A percentile compares a stretch with the other conserved stretches of the same genome.
phyloP scores from a whole-genome alignment of 306 rosid genomes.

The Vicia sativa region DNA sequence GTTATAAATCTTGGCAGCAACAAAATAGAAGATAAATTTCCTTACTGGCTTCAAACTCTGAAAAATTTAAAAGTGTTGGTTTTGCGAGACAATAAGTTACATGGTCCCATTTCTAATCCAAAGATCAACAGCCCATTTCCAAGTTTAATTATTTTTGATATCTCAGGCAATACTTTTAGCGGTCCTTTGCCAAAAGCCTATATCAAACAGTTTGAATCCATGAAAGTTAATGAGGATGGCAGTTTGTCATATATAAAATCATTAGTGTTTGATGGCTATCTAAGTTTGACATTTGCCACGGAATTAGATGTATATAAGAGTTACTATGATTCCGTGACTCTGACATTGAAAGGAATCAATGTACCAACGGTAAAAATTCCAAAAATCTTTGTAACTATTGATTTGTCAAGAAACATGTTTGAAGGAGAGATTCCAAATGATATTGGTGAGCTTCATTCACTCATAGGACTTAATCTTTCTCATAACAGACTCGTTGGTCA shows the following conservation, averaged over 20 bases:
- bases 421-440: conserved; percentile 44
- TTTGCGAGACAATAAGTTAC: conserved; percentile 42
- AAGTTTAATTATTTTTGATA: conserved; percentile 35
- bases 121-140: not conserved
- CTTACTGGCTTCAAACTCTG: conserved; percentile 41
- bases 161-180: conserved; percentile 36
- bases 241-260: too few relatives aligned
- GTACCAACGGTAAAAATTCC: not conserved
- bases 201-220: conserved; percentile 29
- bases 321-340: not conserved
- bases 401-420: conserved; percentile 42
- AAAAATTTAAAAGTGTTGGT: conserved; percentile 30
- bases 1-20: conserved; percentile 49
- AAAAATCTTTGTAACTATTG: conserved; percentile 25
- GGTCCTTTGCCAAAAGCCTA: not conserved
- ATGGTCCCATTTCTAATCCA: conserved; percentile 34
- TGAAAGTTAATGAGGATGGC: conserved; percentile 20
- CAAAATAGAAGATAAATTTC: conserved; percentile 39
- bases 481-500: conserved; percentile 35
- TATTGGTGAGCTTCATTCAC: conserved; percentile 32
- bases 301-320: too few relatives aligned
- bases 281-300: too few relatives aligned
- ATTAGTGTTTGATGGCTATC: too few relatives aligned
- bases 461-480: conserved; percentile 42
- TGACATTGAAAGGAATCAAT: not conserved